Evolutionary conservation across 2,329 filamentous ascomycete species (phyloP).

Genomic region (Fusarium irregulare): DNA sequence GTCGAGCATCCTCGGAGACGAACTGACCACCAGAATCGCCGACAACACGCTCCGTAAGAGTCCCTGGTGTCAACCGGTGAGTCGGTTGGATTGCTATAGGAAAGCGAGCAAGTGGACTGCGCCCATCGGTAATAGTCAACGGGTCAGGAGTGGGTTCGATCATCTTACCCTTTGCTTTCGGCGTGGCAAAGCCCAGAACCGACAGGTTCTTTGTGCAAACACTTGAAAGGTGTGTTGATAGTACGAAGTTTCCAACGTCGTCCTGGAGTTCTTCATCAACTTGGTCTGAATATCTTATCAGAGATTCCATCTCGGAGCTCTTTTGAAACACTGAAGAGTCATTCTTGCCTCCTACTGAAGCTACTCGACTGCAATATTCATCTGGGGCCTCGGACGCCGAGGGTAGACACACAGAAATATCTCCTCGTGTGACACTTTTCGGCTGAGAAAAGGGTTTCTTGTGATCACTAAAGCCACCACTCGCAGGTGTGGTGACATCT

Average conservation of each 20-base stretch:
- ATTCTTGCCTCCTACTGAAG: background rate
- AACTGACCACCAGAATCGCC: conserved; percentile 42
- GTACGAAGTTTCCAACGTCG: background rate
- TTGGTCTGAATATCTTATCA: background rate
- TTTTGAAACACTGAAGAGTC: background rate
- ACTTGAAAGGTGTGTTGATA: conserved; percentile 14
- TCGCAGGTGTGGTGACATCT: background rate
- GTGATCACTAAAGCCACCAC: background rate
- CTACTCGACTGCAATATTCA: background rate
- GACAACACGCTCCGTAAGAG: conserved; percentile 40
- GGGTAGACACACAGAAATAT: background rate
- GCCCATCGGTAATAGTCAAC: conserved; percentile 21
- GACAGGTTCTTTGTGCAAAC: conserved; percentile 7
- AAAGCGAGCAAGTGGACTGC: conserved; percentile 45
- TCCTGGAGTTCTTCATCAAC: background rate
- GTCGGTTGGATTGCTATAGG: conserved; percentile 42
- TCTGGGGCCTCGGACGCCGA: background rate
- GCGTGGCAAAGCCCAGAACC: conserved; percentile 17
- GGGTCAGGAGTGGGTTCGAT: conserved; percentile 27
- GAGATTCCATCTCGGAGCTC: background rate
- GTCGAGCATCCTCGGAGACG: conserved; percentile 31
- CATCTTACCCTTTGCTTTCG: background rate
- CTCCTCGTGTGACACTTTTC: background rate
- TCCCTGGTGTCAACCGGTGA: conserved; percentile 43
- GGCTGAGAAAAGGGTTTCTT: background rate